phyloP scores from a whole-genome alignment of 1,284 basidiomycete species.

The Tremellales sp. region DNA sequence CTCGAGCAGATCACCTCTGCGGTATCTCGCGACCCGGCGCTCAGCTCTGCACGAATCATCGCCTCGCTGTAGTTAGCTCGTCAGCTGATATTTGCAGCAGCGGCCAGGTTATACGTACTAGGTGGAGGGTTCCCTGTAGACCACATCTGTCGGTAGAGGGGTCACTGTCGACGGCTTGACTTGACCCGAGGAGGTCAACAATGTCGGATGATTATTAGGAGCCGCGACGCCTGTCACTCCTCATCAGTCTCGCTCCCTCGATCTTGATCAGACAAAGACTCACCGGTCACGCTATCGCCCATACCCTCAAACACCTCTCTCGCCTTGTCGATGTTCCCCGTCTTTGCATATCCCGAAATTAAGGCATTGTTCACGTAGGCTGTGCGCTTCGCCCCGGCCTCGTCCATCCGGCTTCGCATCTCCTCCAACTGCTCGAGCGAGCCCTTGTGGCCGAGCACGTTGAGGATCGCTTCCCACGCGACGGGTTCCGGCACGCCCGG shows the following conservation, averaged over 20 bases:
- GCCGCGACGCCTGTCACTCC: constrained; percentile 93
- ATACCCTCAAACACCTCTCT: constrained; percentile 80
- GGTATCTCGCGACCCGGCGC: constrained; percentile 65
- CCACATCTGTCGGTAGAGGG: constrained; percentile 44
- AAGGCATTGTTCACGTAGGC: constrained; percentile 93
- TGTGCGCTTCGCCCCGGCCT: constrained; percentile 74
- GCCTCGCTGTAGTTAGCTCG: constrained; percentile 68
- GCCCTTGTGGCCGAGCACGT: constrained; percentile 75
- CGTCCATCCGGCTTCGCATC: constrained; percentile 64
- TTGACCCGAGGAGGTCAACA: constrained; percentile 49
- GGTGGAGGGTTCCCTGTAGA: constrained; percentile 80
- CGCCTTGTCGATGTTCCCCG: constrained; percentile 66
- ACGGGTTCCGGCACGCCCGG: constrained; percentile 69
- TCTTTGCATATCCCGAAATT: constrained; percentile 80
- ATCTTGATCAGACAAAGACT: too few species aligned
- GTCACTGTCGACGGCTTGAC: constrained; percentile 50
- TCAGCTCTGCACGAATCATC: constrained; percentile 91
- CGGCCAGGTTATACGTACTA: too few species aligned
- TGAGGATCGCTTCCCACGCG: constrained; percentile 85
- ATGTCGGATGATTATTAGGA: constrained; percentile 76
- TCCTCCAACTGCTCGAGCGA: constrained; percentile 72
- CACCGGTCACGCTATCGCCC: constrained; percentile 63
- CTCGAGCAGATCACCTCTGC: constrained; percentile 63
- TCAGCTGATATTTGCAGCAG: constrained; percentile 4
- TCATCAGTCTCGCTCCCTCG: too few species aligned